Conservation (phyloP, 805 yeast species). For the Clavispora fructus region DNA sequence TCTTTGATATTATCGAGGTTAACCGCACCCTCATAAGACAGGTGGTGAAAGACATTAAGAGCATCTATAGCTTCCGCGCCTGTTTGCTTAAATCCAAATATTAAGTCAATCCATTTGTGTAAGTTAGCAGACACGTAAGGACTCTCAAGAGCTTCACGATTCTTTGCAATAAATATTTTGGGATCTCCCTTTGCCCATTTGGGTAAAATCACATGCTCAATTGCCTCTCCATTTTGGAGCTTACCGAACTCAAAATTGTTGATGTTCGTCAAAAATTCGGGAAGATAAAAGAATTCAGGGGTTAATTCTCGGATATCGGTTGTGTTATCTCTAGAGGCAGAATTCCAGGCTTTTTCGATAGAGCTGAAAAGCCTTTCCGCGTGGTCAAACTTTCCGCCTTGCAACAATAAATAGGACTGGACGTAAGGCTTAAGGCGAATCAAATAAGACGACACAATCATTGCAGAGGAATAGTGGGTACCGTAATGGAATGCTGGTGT, state of each 20-base stretch:
- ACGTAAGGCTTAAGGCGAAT: slow-evolving; percentile 78
- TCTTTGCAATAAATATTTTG: slow-evolving; percentile 61
- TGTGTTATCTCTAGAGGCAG: slow-evolving; percentile 73
- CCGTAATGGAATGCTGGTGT: slow-evolving; percentile 88
- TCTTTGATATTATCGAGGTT: slow-evolving; percentile 70
- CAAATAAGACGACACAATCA: slow-evolving; percentile 81
- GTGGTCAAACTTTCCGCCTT: slow-evolving; percentile 86
- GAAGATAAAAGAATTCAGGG: slow-evolving; percentile 81
- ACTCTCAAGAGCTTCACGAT: slow-evolving; percentile 80
- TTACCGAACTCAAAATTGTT: slow-evolving; percentile 68
- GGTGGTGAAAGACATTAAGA: slow-evolving; percentile 74
- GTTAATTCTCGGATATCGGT: slow-evolving; percentile 85
- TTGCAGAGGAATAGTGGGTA: slow-evolving; percentile 88
- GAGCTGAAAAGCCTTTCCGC: slow-evolving; percentile 80
- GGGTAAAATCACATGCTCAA: slow-evolving; percentile 66
- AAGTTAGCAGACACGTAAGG: slow-evolving; percentile 71
- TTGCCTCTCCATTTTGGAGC: slow-evolving; percentile 55
- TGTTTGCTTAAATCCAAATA: slow-evolving; percentile 76
- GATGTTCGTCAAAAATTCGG: slow-evolving; percentile 67
- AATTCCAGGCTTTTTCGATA: slow-evolving; percentile 71
- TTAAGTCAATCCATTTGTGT: slow-evolving; percentile 79
- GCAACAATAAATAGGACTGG: slow-evolving; percentile 69
- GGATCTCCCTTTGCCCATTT: slow-evolving; percentile 84
- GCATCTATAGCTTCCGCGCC: slow-evolving; percentile 65
- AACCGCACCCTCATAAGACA: slow-evolving; percentile 81